Evolutionary conservation across 2,329 filamentous ascomycete species (phyloP).

Genomic region (Cordyceps militaris): DNA sequence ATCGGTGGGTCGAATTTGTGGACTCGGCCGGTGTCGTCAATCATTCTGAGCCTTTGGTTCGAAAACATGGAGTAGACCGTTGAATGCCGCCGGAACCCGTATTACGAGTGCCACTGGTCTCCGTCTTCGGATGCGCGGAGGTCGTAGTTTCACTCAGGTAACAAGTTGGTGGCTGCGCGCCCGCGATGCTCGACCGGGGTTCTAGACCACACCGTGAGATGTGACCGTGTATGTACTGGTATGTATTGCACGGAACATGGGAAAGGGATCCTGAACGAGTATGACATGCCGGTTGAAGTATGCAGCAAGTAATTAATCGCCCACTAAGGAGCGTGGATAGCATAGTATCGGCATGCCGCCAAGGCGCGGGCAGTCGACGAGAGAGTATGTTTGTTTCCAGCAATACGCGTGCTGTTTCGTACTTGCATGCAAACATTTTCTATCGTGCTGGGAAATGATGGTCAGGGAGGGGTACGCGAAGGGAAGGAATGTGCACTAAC

Average conservation of each 20-base stretch:
- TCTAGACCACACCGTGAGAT: conserved; percentile 3
- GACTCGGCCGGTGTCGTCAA: conserved; percentile 2
- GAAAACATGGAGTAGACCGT: conserved; percentile 10
- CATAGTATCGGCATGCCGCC: too few species aligned
- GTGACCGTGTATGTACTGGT: conserved; percentile 1
- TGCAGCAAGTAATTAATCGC: too few species aligned
- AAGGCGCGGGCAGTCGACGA: too few species aligned
- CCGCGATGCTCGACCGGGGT: not conserved
- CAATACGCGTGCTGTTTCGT: too few species aligned
- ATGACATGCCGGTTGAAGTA: not conserved
- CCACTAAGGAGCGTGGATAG: too few species aligned
- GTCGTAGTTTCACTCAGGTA: not conserved
- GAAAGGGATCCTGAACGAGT: not conserved
- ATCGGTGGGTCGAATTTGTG: conserved; percentile 14
- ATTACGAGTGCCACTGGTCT: conserved; percentile 1
- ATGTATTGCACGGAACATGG: not conserved
- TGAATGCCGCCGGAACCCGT: conserved; percentile 12
- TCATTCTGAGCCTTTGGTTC: not conserved
- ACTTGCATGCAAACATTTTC: too few species aligned
- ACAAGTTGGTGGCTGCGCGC: not conserved
- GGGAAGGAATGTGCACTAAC: too few species aligned
- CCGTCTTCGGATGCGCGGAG: conserved; percentile 7
- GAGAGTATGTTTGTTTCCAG: too few species aligned
- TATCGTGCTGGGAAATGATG: too few species aligned
- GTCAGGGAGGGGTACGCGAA: too few species aligned